Evolutionary conservation across 495 filamentous ascomycete species (phyloP).

Genomic region (Filosporella fistucella): DNA sequence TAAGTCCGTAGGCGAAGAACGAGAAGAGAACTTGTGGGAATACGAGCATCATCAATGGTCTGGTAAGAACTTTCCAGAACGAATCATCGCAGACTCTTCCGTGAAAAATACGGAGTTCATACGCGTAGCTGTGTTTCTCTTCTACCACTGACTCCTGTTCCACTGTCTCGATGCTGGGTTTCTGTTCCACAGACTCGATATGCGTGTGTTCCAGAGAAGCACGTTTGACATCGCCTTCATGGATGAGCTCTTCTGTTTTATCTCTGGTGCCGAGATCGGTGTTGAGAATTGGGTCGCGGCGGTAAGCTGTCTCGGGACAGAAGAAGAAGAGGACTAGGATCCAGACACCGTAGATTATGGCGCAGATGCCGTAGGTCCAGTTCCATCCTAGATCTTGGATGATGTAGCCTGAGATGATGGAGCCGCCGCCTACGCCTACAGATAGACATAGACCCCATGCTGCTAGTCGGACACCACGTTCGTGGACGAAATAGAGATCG

Average conservation of each 20-base stretch:
- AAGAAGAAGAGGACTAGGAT: conserved; percentile 66
- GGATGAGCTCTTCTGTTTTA: not conserved
- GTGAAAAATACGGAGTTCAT: conserved; percentile 37
- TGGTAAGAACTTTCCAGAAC: conserved; percentile 59
- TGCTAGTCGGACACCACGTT: conserved; percentile 52
- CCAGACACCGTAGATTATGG: conserved; percentile 39
- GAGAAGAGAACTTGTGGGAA: conserved; percentile 87
- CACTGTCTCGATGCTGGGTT: not conserved
- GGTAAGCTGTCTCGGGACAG: conserved; percentile 78
- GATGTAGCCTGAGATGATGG: conserved; percentile 6
- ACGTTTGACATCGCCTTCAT: too few species aligned
- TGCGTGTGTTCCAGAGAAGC: too few species aligned
- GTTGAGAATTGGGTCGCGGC: conserved; percentile 57
- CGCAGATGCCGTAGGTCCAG: conserved; percentile 5
- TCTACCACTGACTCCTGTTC: not conserved
- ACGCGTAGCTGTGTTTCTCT: not conserved
- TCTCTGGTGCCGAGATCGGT: conserved; percentile 42
- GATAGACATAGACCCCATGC: conserved; percentile 45
- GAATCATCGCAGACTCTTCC: conserved; percentile 64
- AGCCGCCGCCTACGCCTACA: not conserved
- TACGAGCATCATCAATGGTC: conserved; percentile 56
- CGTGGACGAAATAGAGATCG: conserved; percentile 71
- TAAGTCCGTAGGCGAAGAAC: conserved; percentile 79
- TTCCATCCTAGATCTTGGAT: conserved; percentile 6
- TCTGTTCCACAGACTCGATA: too few species aligned